A percentile compares a stretch with the other conserved stretches of the same genome.
Evolutionary conservation across 1,284 basidiomycete species (phyloP).

Genomic region (Rhodotorula mucilaginosa): DNA sequence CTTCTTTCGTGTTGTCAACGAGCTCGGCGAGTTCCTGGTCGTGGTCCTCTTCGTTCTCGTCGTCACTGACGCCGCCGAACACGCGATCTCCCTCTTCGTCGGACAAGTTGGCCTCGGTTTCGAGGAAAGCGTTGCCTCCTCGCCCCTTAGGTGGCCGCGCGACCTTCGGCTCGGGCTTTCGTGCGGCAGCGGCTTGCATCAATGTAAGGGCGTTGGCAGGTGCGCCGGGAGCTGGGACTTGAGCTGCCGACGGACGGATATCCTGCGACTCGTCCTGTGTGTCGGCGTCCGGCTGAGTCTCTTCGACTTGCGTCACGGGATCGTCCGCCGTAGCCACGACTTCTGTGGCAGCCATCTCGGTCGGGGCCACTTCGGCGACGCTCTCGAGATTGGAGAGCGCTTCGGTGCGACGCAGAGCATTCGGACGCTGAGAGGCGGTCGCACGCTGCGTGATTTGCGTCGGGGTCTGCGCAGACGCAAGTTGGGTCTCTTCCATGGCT

Average conservation of each 20-base stretch:
- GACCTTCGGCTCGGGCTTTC: background rate
- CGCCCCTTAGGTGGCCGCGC: background rate
- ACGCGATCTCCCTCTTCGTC: slow-evolving; percentile 32
- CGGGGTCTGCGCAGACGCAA: slow-evolving; percentile 23
- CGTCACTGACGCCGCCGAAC: slow-evolving; percentile 22
- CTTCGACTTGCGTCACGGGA: background rate
- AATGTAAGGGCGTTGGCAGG: slow-evolving; percentile 24
- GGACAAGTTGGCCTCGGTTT: slow-evolving; percentile 26
- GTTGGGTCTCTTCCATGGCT: slow-evolving; percentile 30
- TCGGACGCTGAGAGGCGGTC: slow-evolving; percentile 5
- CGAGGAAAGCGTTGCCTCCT: slow-evolving; percentile 25
- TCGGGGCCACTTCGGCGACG: slow-evolving; percentile 2
- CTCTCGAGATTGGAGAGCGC: slow-evolving; percentile 13
- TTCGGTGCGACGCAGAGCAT: slow-evolving; percentile 16
- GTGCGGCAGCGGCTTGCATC: slow-evolving; percentile 6
- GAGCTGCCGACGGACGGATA: slow-evolving; percentile 22
- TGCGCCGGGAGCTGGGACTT: background rate
- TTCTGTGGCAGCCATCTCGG: background rate
- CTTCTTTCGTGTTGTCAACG: slow-evolving; percentile 34
- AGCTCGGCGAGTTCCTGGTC: slow-evolving; percentile 36
- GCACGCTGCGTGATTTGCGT: slow-evolving; percentile 16
- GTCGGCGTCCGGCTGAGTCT: slow-evolving; percentile 15
- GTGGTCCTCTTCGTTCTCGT: slow-evolving; percentile 36
- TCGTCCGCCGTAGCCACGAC: background rate
- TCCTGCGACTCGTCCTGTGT: slow-evolving; percentile 12